Evolutionary conservation across 371 early-diverging fungal genomes (phyloP).

Genomic region (Mycotypha africana): DNA sequence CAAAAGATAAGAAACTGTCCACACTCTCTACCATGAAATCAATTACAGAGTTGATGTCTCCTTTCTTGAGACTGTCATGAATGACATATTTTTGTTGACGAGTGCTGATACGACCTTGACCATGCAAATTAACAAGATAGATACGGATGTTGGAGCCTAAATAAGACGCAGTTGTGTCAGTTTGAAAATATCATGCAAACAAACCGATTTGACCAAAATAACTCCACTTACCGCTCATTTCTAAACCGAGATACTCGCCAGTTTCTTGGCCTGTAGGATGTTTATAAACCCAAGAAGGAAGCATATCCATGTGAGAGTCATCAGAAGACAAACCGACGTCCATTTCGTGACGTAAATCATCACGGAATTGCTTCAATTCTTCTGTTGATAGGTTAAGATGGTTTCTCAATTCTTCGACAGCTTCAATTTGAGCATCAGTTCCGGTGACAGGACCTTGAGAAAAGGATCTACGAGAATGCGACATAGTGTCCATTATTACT

Average conservation of each 20-base stretch:
- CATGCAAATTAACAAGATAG: slow-evolving; percentile 74
- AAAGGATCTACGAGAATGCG: slow-evolving; percentile 14
- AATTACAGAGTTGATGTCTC: slow-evolving; percentile 37
- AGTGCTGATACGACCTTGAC: slow-evolving; percentile 55
- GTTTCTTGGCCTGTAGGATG: slow-evolving; percentile 80
- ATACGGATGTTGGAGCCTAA: slow-evolving; percentile 81
- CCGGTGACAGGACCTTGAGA: slow-evolving; percentile 14
- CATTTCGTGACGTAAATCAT: slow-evolving; percentile 61
- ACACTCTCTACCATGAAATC: slow-evolving; percentile 88
- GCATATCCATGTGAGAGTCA: slow-evolving; percentile 57
- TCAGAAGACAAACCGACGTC: slow-evolving; percentile 54
- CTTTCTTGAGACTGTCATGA: slow-evolving; percentile 67
- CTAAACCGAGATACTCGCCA: slow-evolving; percentile 85
- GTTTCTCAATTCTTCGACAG: slow-evolving; percentile 35
- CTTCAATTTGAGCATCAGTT: slow-evolving; percentile 23
- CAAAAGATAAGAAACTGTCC: slow-evolving; percentile 61
- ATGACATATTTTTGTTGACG: slow-evolving; percentile 78
- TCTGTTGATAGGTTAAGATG: slow-evolving; percentile 51
- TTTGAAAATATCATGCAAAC: no score
- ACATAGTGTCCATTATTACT: slow-evolving; percentile 2
- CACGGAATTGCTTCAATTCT: slow-evolving; percentile 50
- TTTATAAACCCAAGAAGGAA: slow-evolving; percentile 37
- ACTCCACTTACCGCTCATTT: slow-evolving; percentile 74
- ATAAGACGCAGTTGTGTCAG: no score
- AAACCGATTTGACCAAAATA: no score